Conservation (phyloP, 106 monocot genomes). For the Dendrobium officinale region DNA sequence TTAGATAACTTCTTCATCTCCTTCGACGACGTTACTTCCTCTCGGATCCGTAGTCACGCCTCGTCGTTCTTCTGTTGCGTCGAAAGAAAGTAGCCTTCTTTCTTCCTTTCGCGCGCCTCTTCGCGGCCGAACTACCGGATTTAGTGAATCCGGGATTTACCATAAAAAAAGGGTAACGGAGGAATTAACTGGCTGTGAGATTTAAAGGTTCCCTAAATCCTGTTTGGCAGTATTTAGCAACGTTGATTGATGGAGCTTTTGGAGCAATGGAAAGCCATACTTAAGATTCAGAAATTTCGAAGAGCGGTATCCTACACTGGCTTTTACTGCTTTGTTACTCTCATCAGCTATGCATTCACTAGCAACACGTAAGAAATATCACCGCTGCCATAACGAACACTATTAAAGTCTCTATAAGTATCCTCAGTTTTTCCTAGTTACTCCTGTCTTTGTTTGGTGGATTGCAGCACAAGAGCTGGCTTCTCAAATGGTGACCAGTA, state of each 20-base stretch:
- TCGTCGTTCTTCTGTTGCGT: no score
- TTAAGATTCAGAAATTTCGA: constrained; percentile 82
- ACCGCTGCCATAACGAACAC: not conserved
- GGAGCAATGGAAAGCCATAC: constrained; percentile 49
- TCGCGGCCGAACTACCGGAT: no score
- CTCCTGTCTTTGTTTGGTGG: not conserved
- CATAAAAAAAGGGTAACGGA: no score
- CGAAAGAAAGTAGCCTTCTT: no score
- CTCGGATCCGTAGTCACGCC: no score
- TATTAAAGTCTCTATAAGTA: not conserved
- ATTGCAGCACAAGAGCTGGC: constrained; percentile 76
- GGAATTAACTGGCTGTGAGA: no score
- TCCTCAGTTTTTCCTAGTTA: not conserved
- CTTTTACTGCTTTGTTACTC: constrained; percentile 74
- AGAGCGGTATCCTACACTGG: constrained; percentile 59
- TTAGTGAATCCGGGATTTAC: no score
- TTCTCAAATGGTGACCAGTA: constrained; percentile 83
- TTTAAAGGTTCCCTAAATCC: no score
- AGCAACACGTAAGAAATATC: constrained; percentile 63
- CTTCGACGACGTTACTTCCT: no score
- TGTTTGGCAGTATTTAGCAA: not conserved
- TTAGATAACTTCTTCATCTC: no score
- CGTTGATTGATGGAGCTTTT: constrained; percentile 14
- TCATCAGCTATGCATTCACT: constrained; percentile 77
- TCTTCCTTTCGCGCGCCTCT: no score